Evolutionary conservation across 2,329 filamentous ascomycete species (phyloP), one percentile per base, ranked within the genome.

Genomic region (Colletotrichum brevisporum): DNA sequence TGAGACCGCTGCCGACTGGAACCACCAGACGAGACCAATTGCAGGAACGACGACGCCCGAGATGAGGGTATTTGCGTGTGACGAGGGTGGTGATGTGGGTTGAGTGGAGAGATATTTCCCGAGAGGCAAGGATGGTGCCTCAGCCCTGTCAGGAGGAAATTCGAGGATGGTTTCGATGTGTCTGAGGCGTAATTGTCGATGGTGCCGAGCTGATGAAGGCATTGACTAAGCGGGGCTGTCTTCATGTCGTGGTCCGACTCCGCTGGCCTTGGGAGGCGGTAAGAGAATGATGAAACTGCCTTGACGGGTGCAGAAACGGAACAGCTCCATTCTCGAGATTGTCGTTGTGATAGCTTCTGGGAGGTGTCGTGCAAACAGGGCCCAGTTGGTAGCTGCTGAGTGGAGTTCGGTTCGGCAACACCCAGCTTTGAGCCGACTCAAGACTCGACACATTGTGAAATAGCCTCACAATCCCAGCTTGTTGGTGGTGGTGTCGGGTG

Each of bases 1-100:
- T 69, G 51, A 69, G 67, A 69, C 50, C 50, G 21, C 18, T 36
- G 43, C 15, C 63, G 31, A 51, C 63, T 48, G 43, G 67, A 24
- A 45, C 50, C 50, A 39, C 15, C 47, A 21, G 31, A 26, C n/a
- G 53, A 56, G 51, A 12, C 45, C 31, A 36, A n/a, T 56, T 43
- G 45, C 18, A 21, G 50, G 15, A 26, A 18, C 41, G 16, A 43
- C 41, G 16, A 43, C 10, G 16, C 41, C 13, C 16, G 50, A 52
- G 50, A n/a, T 27, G 21, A n/a, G 50, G 24, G 2, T 31, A 24
- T 18, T 6, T 27, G 50, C 41, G 13, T 43, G 41, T 43, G 41
- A 43, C 16, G 41, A 48, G 45, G 45, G 45, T 10, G 45, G n/a
- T 10, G 45, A 18, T 47, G 27, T 48, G 45, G 45, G 45, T 48